Evolutionary conservation across 345 rosid genomes (phyloP), one percentile per base, ranked within the genome.

Genomic region (Boechera divaricarpa): DNA sequence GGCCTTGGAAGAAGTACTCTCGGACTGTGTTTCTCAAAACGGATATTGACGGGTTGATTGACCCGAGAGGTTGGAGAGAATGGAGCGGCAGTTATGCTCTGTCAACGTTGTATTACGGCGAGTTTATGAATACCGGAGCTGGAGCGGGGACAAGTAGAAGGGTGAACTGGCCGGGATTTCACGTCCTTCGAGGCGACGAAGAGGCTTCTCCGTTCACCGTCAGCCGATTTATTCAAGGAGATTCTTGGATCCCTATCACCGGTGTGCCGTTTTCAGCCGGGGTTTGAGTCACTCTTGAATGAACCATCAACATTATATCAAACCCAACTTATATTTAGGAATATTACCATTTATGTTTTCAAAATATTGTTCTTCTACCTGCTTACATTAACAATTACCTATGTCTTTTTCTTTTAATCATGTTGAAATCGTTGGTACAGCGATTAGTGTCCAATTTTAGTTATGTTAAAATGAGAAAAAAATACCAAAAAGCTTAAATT

Each of bases 111-210:
- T 87, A 79, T 53, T 93, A 84, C 2, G 90, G 84, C 0, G 94
- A 89, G 81, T 93, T 87, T 63, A 76, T 72, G 85, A 92, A 92
- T 32, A 73, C 55, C 0, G 94, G 98, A 0, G 10, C 0, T 1
- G 94, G 96, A 6, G 90, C 92, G 0, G 54, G 78, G 0, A 81
- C 81, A 1, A 54, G 21, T 10, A 18, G 44, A 18, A 76, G 93
- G 67, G 90, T 90, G 42, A 82, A 52, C 1, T 90, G 96, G 98
- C 86, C 85, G 4, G 93, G 96, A 3, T 92, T 82, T 77, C 98
- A 92, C 44, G 75, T 86, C 65, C 77, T 92, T 9, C 80, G 10
- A 21, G 77, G 59, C 32, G 32, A 84, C 0, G 44, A 70, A 2
- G 83, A 92, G 42, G 91, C 75, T 52, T 32, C 29, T 10, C 83